Evolutionary conservation across 192 early-diverging fungal genomes (phyloP).

Genomic region (Coemansia sp.): DNA sequence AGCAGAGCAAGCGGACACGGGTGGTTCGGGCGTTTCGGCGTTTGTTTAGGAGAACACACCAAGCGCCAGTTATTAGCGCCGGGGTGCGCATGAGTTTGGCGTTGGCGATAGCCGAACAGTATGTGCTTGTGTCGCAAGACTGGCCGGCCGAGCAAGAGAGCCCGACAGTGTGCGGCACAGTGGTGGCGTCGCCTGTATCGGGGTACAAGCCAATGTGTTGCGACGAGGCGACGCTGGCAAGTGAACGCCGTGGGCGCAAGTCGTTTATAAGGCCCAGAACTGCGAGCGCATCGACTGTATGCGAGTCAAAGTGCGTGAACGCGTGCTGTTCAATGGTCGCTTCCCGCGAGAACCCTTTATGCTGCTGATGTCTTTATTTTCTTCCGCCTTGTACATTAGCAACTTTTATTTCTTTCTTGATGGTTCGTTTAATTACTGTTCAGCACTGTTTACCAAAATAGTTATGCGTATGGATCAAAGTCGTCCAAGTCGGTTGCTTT

Average conservation of each 20-base stretch:
- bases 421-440: neutral
- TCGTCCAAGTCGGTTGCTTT: slow-evolving; percentile 39
- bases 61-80: slow-evolving; percentile 9
- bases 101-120: slow-evolving; percentile 40
- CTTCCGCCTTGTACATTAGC: neutral
- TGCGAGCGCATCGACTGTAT: slow-evolving; percentile 5
- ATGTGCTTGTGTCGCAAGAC: slow-evolving; percentile 28
- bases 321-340: slow-evolving; percentile 5
- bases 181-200: slow-evolving; percentile 1
- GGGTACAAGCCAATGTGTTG: neutral
- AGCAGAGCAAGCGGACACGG: neutral
- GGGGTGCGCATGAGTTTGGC: slow-evolving; percentile 27
- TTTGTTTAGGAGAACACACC: neutral
- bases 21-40: neutral
- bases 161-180: slow-evolving; percentile 1
- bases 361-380: slow-evolving; percentile 18
- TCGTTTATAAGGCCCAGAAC: slow-evolving; percentile 9
- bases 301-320: neutral
- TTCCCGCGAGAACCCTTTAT: slow-evolving; percentile 28
- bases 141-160: neutral
- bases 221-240: slow-evolving; percentile 2
- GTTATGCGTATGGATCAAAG: slow-evolving; percentile 47
- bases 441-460: neutral
- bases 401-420: neutral
- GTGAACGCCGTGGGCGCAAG: neutral